phyloP scores from a whole-genome alignment of 2,329 filamentous ascomycete genomes.

The Elsinoe necatrix region DNA sequence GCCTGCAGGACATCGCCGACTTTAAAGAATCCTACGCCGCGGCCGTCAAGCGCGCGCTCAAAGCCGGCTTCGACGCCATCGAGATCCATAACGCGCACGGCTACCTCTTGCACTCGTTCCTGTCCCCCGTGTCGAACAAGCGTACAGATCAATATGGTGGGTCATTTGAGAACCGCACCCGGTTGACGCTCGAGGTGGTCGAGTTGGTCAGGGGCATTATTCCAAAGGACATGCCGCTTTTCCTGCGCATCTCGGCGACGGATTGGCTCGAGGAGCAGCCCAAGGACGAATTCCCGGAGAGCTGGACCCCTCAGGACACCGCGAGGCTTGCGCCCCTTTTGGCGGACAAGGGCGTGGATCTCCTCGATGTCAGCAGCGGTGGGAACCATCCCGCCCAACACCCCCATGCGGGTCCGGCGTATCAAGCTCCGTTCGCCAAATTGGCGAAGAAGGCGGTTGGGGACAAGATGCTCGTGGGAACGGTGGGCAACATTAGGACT shows the following conservation, averaged over 20 bases:
- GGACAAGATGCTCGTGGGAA: conserved; percentile 60
- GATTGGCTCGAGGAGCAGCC: conserved; percentile 63
- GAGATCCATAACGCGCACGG: conserved; percentile 77
- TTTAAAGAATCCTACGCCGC: conserved; percentile 56
- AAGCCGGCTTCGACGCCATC: conserved; percentile 65
- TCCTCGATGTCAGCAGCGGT: conserved; percentile 73
- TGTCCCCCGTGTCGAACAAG: conserved; percentile 61
- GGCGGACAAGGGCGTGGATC: conserved; percentile 65
- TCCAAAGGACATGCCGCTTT: conserved; percentile 60
- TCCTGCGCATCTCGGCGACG: conserved; percentile 63
- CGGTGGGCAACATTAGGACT: conserved; percentile 65
- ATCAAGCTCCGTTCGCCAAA: conserved; percentile 66
- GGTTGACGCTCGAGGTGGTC: conserved; percentile 59
- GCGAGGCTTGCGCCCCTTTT: conserved; percentile 57
- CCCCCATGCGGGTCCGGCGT: conserved; percentile 54
- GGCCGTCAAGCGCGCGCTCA: conserved; percentile 46
- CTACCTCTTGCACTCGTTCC: conserved; percentile 63
- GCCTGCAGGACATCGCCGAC: conserved; percentile 55
- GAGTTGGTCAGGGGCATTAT: conserved; percentile 55
- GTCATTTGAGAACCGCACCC: conserved; percentile 61
- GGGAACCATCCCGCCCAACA: conserved; percentile 54
- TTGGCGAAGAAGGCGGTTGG: conserved; percentile 66
- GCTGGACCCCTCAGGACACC: conserved; percentile 60
- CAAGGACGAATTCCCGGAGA: conserved; percentile 41
- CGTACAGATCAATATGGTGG: conserved; percentile 62